Base-by-base conservation (phyloP, 2,329 filamentous ascomycete species). In the Pseudonectria foliicola region DNA sequence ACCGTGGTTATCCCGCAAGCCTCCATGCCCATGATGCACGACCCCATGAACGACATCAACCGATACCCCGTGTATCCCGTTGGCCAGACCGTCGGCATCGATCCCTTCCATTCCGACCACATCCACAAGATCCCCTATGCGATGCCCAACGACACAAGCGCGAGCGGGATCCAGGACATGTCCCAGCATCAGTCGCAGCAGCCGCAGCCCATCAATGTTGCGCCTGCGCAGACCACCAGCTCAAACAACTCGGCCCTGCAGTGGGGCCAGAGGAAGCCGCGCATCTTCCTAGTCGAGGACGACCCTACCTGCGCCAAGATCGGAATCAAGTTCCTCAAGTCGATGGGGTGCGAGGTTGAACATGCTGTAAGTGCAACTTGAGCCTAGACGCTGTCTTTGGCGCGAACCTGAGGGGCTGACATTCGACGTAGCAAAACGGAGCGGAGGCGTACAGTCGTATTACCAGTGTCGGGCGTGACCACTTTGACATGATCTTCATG, bases 41-140 rank as follows among this genome's bases (percentile, higher is more conserved):
- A 77, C 41, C 66, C 71, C 26, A 64, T 77, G 47, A 71, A 62
- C 46, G 73, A 78, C 40, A 68, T 75, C 30, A 60, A 52, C 39
- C 64, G 73, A 29, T 73, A 77, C 44, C 75, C 93, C 35, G 88
- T 95, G 8, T 96, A 95, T 56, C 89, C 90, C 0, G 87, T 94
- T 12, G 89, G 89, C 13, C 80, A 88, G 45, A 92, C 82, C 1
- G 85, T 93, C 46, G 89, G 89, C 34, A 95, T 95, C 46, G 89
- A 95, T 55, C 89, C 90, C 2, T 92, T 94, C 72, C 89, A 90
- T 55, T 83, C 85, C 49, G 89, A 95, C 50, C 88, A 95, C 54
- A 87, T 95, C 54, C 80, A 90, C 64, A 95, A 94, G 56, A 93
- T 95, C 37, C 87, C 89, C 1, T 96, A 95, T 55, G 62, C 86